Conservation (phyloP, 148 eudicot genomes). For the Dysphania ambrosioides region DNA sequence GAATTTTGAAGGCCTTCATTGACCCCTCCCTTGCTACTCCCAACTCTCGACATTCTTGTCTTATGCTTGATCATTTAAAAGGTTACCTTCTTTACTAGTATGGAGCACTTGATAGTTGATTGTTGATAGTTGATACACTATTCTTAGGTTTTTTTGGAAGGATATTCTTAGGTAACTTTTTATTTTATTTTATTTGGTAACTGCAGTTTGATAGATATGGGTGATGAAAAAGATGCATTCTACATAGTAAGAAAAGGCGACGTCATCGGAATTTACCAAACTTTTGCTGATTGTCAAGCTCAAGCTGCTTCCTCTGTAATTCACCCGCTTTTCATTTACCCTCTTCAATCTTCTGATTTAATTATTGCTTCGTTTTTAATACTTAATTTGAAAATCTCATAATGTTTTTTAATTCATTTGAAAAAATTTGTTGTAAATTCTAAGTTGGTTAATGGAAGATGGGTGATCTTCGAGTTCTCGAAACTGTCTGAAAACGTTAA, state of each 20-base stretch:
- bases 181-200: not conserved
- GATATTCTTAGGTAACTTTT: no score
- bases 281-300: slow-evolving; percentile 60
- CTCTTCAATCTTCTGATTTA: not conserved
- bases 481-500: no score
- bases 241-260: slow-evolving; percentile 75
- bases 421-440: no score
- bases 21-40: not conserved
- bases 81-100: not conserved
- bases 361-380: not conserved
- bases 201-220: slow-evolving; percentile 35
- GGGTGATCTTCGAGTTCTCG: no score
- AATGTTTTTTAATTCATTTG: no score
- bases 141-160: no score
- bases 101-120: no score
- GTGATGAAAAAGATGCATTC: slow-evolving; percentile 63
- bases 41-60: not conserved
- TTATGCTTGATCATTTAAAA: not conserved
- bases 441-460: no score
- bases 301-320: slow-evolving; percentile 55
- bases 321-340: not conserved
- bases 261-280: slow-evolving; percentile 57
- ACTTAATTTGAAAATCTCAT: not conserved
- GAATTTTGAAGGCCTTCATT: not conserved
- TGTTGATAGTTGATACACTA: not conserved